These are phyloP conservation scores for Astrothelium subdiscretum DNA, from an alignment of 495 filamentous ascomycete genomes.

Conservation along the genomic window DNA sequence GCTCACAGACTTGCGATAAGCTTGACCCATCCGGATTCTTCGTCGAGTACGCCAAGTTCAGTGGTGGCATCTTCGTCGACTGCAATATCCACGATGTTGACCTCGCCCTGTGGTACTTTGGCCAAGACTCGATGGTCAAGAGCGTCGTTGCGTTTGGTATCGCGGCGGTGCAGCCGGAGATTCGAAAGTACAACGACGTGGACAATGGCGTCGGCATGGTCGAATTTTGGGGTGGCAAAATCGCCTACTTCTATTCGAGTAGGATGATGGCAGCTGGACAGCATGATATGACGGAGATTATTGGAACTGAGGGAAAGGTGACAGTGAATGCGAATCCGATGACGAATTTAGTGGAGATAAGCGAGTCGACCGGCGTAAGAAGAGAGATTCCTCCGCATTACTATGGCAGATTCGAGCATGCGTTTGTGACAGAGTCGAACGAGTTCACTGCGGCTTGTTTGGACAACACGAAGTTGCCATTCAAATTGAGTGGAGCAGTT, in stretches of 20 bases:
- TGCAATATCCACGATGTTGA: conserved; percentile 40
- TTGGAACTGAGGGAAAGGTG: conserved; percentile 51
- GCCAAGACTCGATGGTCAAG: conserved; percentile 28
- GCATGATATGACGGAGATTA: conserved; percentile 52
- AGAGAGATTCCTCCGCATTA: conserved; percentile 47
- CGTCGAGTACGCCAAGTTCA: conserved; percentile 32
- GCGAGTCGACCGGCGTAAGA: conserved; percentile 36
- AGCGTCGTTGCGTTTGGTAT: conserved; percentile 43
- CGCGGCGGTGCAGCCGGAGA: conserved; percentile 48
- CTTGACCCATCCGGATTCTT: conserved; percentile 36
- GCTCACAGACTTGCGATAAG: conserved; percentile 37
- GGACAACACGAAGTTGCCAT: conserved; percentile 40
- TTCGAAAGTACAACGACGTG: conserved; percentile 45
- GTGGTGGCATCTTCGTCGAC: conserved; percentile 39
- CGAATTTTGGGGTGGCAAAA: conserved; percentile 49
- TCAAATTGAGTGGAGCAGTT: conserved; percentile 43
- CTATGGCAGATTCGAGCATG: conserved; percentile 50
- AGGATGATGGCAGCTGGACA: conserved; percentile 57
- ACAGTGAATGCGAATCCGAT: conserved; percentile 44
- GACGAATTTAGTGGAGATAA: conserved; percentile 41
- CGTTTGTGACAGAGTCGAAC: conserved; percentile 51
- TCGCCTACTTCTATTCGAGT: conserved; percentile 48
- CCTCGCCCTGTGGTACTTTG: conserved; percentile 35
- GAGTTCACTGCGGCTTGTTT: conserved; percentile 46
- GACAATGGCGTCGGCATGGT: conserved; percentile 54